Evolutionary conservation across 2,329 filamentous ascomycete genomes (phyloP).

Genomic region (Cyanodermella asteris): DNA sequence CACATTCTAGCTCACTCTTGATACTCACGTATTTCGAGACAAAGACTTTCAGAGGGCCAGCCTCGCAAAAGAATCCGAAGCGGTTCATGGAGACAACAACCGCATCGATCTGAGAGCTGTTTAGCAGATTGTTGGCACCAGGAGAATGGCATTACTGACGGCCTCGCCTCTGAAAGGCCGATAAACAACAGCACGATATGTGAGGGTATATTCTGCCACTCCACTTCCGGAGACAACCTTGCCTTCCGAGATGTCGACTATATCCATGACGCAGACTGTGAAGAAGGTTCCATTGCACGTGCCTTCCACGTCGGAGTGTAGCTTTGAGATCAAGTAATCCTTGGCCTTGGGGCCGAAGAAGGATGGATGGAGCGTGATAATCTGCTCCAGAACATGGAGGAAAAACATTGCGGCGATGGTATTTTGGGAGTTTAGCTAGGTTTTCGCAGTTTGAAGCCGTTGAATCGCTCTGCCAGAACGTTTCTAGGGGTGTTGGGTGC

Average conservation of each 20-base stretch:
- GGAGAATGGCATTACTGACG: constrained; percentile 31
- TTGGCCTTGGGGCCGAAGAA: constrained; percentile 92
- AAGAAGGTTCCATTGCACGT: constrained; percentile 91
- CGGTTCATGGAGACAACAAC: constrained; percentile 80
- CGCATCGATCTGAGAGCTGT: constrained; percentile 53
- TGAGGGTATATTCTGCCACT: constrained; percentile 81
- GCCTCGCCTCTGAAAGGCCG: constrained; percentile 95
- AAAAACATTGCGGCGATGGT: constrained; percentile 61
- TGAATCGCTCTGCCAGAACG: not conserved
- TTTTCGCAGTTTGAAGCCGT: constrained; percentile 1
- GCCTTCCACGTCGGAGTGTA: constrained; percentile 84
- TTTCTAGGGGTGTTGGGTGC: not conserved
- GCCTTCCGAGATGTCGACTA: constrained; percentile 68
- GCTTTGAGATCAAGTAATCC: constrained; percentile 69
- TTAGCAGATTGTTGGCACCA: not conserved
- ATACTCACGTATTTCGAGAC: constrained; percentile 46
- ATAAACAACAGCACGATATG: constrained; percentile 93
- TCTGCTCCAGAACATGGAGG: constrained; percentile 87
- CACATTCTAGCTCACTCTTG: constrained; percentile 1
- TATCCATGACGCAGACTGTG: constrained; percentile 94
- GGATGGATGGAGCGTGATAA: constrained; percentile 85
- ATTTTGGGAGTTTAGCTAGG: too few relatives aligned
- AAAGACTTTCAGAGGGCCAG: constrained; percentile 26
- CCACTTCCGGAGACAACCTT: constrained; percentile 81
- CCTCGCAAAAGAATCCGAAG: constrained; percentile 51